Evolutionary conservation across 768 basidiomycete species (phyloP).

Genomic region (Pleurotus citrinopileatus): DNA sequence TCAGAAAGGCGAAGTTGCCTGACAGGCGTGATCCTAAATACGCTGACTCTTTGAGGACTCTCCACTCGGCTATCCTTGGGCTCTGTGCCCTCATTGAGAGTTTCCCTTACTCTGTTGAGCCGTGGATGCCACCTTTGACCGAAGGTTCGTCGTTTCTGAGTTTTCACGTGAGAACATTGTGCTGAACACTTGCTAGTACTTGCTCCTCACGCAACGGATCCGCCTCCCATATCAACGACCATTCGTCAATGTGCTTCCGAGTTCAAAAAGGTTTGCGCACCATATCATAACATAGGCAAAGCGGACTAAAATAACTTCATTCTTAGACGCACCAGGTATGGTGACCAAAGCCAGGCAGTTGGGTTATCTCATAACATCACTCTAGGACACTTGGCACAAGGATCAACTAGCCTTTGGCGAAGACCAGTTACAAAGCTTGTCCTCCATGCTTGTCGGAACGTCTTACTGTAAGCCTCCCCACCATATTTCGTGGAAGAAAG

Average conservation of each 20-base stretch:
- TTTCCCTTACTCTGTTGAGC: constrained; percentile 91
- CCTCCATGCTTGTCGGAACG: constrained; percentile 86
- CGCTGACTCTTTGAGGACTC: constrained; percentile 63
- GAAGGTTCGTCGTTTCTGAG: constrained; percentile 47
- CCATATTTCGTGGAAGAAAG: too few relatives aligned
- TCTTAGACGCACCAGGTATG: constrained; percentile 64
- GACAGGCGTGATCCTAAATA: constrained; percentile 67
- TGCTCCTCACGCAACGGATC: constrained; percentile 78
- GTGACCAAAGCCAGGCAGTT: too few relatives aligned
- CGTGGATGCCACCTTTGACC: constrained; percentile 83
- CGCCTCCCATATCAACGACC: constrained; percentile 86
- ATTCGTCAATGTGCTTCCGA: constrained; percentile 84
- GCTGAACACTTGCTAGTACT: constrained; percentile 45
- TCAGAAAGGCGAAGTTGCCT: constrained; percentile 63
- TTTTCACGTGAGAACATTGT: constrained; percentile 2
- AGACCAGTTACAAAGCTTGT: constrained; percentile 84
- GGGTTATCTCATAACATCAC: too few relatives aligned
- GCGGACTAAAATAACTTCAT: constrained; percentile 1
- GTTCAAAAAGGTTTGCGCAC: constrained; percentile 80
- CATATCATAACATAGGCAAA: constrained; percentile 9
- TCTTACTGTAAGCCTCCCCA: constrained; percentile 67
- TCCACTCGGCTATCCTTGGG: constrained; percentile 90
- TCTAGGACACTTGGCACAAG: constrained; percentile 87
- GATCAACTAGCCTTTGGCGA: constrained; percentile 86
- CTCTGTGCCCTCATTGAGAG: constrained; percentile 89